Evolutionary conservation across 2,329 filamentous ascomycete genomes (phyloP), one percentile per base, ranked within the genome.

Genomic region (Apiospora arundinis): DNA sequence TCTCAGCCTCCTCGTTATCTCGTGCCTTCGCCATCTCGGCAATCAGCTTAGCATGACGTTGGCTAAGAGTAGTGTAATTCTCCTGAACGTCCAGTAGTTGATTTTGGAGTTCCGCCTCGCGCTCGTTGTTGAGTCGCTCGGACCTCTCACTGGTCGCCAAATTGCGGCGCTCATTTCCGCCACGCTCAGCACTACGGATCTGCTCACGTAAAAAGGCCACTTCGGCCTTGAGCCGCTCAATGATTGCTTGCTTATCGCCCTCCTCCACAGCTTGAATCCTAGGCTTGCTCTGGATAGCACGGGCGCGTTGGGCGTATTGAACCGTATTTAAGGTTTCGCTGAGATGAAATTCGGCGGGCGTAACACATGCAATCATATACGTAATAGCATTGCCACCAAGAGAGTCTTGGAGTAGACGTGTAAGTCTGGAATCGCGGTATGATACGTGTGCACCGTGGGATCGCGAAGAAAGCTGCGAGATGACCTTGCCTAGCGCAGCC

Each of bases 351-450:
- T 98, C 95, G 18, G 95, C 94, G 0, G 95, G 95, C 0, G 95
- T 99, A 42, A 99, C 95, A 83, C 96, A 99, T 11, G 96, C 96
- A 83, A 99, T 96, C 96, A 99, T 98, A 84, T 98, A 99, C 0
- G 96, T 99, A 80, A 98, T 97, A 46, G 96, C 96, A 80, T 97
- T 98, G 5, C 96, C 96, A 71, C 96, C 96, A 6, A 99, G 87
- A 0, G 96, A 99, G 82, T 99, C 96, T 85, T 99, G 96, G 23
- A 99, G 89, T 32, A 99, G 87, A 72, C 96, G 92, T 14, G 96
- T 99, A 76, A 99, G 90, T 80, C 95, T 95, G n/a, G 96, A 98
- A 83, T 99, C 96, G 74, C 96, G 94, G 81, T 99, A 99, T 1
- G 96, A 99, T 71, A 99, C 95, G 82, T 98, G 95, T 5, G 94